phyloP scores from a whole-genome alignment of 129 eudicot genomes.

The Helianthus annuus region DNA sequence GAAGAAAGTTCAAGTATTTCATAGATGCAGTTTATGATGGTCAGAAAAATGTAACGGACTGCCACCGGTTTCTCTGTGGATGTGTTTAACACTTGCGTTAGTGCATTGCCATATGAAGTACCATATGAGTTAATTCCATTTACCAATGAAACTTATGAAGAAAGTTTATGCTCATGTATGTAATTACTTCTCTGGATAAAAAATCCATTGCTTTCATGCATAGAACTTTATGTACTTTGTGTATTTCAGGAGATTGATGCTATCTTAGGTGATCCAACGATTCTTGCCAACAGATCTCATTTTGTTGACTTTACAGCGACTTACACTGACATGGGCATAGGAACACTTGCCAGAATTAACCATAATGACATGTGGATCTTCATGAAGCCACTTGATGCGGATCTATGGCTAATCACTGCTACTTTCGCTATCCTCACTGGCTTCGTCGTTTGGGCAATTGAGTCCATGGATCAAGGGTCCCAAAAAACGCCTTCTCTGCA shows the following conservation, averaged over 20 bases:
- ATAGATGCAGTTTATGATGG: constrained; percentile 15
- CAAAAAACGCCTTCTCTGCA: constrained; percentile 12
- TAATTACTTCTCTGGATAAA: neutral
- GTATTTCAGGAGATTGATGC: constrained; percentile 37
- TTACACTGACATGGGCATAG: constrained; percentile 40
- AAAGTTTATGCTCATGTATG: constrained; percentile 42
- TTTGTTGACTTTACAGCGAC: constrained; percentile 46
- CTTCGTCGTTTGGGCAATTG: constrained; percentile 27
- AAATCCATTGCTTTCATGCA: neutral
- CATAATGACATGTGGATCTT: constrained; percentile 45
- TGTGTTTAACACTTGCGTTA: constrained; percentile 37
- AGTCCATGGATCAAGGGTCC: constrained; percentile 30
- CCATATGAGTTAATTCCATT: constrained; percentile 37
- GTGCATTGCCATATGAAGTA: constrained; percentile 33
- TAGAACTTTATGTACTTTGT: neutral
- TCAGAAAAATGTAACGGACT: constrained; percentile 14
- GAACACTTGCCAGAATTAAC: constrained; percentile 30
- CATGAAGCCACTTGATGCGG: constrained; percentile 41
- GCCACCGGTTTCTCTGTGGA: constrained; percentile 49
- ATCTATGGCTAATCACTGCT: constrained; percentile 37
- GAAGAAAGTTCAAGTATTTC: constrained; percentile 31
- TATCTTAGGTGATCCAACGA: constrained; percentile 44
- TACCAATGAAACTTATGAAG: constrained; percentile 28
- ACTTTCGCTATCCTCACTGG: constrained; percentile 31
- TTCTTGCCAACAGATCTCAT: constrained; percentile 37